Percentiles rank a stretch among this genome's conserved stretches.
phyloP scores from a whole-genome alignment of 805 yeast genomes.

The Lipomyces yamanashiensis region DNA sequence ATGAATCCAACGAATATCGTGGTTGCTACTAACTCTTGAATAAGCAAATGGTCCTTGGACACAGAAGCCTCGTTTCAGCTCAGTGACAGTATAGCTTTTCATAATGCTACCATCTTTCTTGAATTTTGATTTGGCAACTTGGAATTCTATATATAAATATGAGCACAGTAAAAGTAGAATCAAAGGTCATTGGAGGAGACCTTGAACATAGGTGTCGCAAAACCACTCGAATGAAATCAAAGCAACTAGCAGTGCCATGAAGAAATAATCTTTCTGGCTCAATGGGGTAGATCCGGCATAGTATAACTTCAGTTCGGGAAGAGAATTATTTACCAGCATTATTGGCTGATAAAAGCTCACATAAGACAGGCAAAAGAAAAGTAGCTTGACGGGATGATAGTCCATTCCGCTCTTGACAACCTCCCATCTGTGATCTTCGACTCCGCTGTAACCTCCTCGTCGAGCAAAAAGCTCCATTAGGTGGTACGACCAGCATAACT shows the following conservation, averaged over 20 bases:
- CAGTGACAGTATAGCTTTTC: constrained; percentile 3
- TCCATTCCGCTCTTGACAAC: constrained; percentile 12
- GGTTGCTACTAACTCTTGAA: constrained; percentile 10
- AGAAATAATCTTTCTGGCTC: constrained; percentile 1
- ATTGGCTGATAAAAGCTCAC: constrained; percentile 20
- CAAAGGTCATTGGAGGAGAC: not conserved
- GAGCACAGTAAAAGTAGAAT: not conserved
- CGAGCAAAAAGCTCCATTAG: constrained; percentile 18
- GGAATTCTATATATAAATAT: not conserved
- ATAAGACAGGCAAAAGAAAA: constrained; percentile 13
- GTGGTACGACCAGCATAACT: constrained; percentile 23
- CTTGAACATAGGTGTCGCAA: constrained; percentile 22
- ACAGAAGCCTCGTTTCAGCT: constrained; percentile 27
- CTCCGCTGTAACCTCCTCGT: constrained; percentile 25
- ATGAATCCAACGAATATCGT: not conserved
- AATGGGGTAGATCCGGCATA: constrained; percentile 2
- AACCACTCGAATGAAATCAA: constrained; percentile 12
- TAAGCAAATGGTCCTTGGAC: constrained; percentile 29
- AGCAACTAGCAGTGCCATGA: constrained; percentile 1
- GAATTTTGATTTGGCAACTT: constrained; percentile 11
- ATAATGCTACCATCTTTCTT: not conserved
- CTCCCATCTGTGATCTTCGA: constrained; percentile 23
- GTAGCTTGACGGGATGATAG: constrained; percentile 3
- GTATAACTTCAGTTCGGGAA: constrained; percentile 10
- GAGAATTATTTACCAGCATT: constrained; percentile 16